Percentiles rank a stretch among this genome's conserved stretches.
phyloP scores from a whole-genome alignment of 1,284 basidiomycete genomes.

The Meira miltonrushii region DNA sequence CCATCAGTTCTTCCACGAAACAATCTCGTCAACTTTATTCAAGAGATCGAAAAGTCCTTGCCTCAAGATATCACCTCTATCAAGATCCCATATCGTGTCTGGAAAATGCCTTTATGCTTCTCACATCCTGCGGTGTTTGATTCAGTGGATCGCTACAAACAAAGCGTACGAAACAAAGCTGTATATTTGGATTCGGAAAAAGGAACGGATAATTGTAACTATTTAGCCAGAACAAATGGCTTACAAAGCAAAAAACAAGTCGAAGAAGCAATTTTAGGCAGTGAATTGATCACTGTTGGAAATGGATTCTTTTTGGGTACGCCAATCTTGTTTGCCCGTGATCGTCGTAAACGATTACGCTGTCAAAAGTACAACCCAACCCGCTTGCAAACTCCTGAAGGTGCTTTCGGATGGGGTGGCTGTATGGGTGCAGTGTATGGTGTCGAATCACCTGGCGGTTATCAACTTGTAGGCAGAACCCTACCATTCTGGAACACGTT shows the following conservation, averaged over 20 bases:
- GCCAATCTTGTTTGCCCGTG: conserved; percentile 54
- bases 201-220: conserved; percentile 62
- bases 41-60: conserved; percentile 54
- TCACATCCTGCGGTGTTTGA: conserved; percentile 62
- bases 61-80: conserved; percentile 55
- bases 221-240: conserved; percentile 65
- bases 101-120: conserved; percentile 61
- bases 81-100: conserved; percentile 25
- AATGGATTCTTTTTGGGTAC: conserved; percentile 49
- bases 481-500: conserved; percentile 64
- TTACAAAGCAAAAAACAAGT: conserved; percentile 43
- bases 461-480: conserved; percentile 59
- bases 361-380: conserved; percentile 56
- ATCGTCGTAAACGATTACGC: conserved; percentile 59
- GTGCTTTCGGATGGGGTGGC: conserved; percentile 55
- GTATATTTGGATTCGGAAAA: conserved; percentile 58
- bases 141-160: conserved; percentile 62
- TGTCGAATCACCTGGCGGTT: conserved; percentile 64
- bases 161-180: conserved; percentile 59
- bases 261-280: conserved; percentile 49
- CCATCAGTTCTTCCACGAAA: conserved; percentile 55
- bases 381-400: conserved; percentile 58
- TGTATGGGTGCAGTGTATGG: conserved; percentile 64
- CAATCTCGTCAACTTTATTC: conserved; percentile 55
- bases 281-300: conserved; percentile 37